These are phyloP conservation scores for Russula vinacea DNA, from an alignment of 768 basidiomycete genomes.

Conservation along the genomic window DNA sequence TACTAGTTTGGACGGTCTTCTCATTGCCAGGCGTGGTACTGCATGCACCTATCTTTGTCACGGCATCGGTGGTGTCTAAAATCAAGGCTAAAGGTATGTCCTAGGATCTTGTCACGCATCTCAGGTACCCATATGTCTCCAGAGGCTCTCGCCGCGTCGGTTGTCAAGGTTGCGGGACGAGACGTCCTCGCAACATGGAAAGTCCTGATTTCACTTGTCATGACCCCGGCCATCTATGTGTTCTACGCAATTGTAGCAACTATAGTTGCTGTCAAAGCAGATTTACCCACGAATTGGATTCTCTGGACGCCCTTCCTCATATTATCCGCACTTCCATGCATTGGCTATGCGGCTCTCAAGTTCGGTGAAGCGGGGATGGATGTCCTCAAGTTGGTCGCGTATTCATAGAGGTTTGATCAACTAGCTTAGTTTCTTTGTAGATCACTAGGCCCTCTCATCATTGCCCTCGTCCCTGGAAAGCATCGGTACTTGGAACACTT, in stretches of 20 bases:
- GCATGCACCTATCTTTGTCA: conserved; percentile 88
- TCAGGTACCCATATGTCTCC: conserved; percentile 16
- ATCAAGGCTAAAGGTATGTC: conserved; percentile 78
- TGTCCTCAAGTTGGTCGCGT: conserved; percentile 75
- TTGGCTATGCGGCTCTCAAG: conserved; percentile 90
- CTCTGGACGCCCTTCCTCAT: conserved; percentile 75
- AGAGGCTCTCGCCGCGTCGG: conserved; percentile 95
- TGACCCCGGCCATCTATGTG: conserved; percentile 80
- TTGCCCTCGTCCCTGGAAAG: conserved; percentile 85
- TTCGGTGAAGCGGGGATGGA: conserved; percentile 98
- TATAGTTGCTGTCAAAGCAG: conserved; percentile 63
- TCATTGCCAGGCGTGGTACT: conserved; percentile 87
- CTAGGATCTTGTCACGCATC: neutral
- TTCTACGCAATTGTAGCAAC: conserved; percentile 83
- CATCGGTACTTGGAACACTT: conserved; percentile 73
- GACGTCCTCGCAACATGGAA: conserved; percentile 98
- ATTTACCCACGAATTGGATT: conserved; percentile 57
- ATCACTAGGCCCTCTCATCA: conserved; percentile 84
- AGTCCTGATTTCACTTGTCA: conserved; percentile 84
- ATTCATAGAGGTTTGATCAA: conserved; percentile 14
- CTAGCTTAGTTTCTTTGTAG: conserved; percentile 40
- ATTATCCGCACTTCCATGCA: conserved; percentile 69
- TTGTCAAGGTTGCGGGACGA: conserved; percentile 88
- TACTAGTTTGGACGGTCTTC: conserved; percentile 75
- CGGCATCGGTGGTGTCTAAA: conserved; percentile 81